These are phyloP conservation scores for Nemophila menziesii DNA, from an alignment of 257 asterid species.

Conservation along the genomic window DNA sequence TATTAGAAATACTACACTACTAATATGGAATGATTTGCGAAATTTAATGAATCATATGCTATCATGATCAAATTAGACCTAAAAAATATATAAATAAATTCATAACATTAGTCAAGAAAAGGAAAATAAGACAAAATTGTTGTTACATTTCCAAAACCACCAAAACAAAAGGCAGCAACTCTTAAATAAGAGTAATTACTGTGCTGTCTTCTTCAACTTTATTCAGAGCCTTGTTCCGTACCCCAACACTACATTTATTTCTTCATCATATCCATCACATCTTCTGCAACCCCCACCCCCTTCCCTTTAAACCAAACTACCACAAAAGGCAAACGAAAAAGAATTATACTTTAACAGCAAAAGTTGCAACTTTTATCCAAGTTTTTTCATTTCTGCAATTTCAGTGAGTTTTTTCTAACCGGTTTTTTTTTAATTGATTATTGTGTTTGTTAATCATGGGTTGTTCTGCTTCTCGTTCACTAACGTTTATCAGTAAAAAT, in stretches of 20 bases:
- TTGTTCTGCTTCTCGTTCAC: constrained; percentile 23
- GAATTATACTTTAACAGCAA: no score
- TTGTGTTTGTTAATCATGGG: constrained; percentile 12
- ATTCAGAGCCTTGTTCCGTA: neutral
- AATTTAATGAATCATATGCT: no score
- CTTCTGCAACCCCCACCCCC: no score
- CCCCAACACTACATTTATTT: constrained; percentile 3
- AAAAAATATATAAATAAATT: no score
- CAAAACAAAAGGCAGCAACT: neutral
- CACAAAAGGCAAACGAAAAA: no score
- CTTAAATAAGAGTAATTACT: neutral
- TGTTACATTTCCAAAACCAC: constrained; percentile 2
- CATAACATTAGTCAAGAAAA: no score
- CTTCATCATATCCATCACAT: constrained; percentile 1
- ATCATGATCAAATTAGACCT: no score
- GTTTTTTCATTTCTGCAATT: neutral
- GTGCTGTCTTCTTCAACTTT: constrained; percentile 5
- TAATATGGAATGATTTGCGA: no score
- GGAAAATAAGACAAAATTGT: neutral
- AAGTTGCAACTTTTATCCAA: neutral
- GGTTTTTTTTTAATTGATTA: neutral
- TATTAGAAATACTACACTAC: no score
- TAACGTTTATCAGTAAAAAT: constrained; percentile 5
- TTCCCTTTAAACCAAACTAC: constrained; percentile 1
- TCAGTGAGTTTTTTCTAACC: neutral